Percentiles rank a stretch among this genome's conserved stretches.
Evolutionary conservation across 345 rosid genomes (phyloP).

Genomic region (Sapria himalayana): DNA sequence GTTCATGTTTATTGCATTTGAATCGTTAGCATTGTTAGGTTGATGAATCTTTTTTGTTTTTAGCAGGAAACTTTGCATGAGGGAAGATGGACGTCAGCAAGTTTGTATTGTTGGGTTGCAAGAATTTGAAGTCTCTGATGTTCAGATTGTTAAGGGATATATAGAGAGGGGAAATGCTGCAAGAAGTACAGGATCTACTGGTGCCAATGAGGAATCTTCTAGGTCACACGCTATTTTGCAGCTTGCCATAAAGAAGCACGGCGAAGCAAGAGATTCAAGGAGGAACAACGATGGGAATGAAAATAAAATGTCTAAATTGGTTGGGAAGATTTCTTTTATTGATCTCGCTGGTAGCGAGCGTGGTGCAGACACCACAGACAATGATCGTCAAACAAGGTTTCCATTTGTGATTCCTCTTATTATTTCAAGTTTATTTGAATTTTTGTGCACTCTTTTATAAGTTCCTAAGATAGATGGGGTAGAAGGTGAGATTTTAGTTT

Average conservation of each 20-base stretch:
- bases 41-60: conserved; percentile 9
- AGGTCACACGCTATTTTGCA: conserved; percentile 98
- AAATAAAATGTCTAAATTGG: conserved; percentile 46
- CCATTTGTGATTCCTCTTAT: not conserved
- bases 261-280: conserved; percentile 62
- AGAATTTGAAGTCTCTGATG: conserved; percentile 91
- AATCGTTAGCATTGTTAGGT: not conserved
- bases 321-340: conserved; percentile 92
- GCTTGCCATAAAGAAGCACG: conserved; percentile 75
- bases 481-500: not conserved
- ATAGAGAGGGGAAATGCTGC: conserved; percentile 85
- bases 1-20: not conserved
- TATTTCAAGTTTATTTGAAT: not conserved
- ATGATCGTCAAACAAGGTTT: conserved; percentile 94
- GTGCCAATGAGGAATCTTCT: conserved; percentile 97
- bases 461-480: not conserved
- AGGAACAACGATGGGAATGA: conserved; percentile 63
- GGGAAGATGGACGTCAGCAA: conserved; percentile 98
- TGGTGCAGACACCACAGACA: conserved; percentile 97
- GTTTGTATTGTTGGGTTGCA: conserved; percentile 96
- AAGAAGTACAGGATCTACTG: conserved; percentile 93
- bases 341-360: conserved; percentile 99
- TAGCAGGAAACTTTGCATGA: conserved; percentile 84
- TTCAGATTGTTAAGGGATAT: conserved; percentile 81
- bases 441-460: not conserved